These are phyloP conservation scores for Acanthamoeba healyi DNA, from an alignment of 208 protist species.

Conservation along the genomic window DNA sequence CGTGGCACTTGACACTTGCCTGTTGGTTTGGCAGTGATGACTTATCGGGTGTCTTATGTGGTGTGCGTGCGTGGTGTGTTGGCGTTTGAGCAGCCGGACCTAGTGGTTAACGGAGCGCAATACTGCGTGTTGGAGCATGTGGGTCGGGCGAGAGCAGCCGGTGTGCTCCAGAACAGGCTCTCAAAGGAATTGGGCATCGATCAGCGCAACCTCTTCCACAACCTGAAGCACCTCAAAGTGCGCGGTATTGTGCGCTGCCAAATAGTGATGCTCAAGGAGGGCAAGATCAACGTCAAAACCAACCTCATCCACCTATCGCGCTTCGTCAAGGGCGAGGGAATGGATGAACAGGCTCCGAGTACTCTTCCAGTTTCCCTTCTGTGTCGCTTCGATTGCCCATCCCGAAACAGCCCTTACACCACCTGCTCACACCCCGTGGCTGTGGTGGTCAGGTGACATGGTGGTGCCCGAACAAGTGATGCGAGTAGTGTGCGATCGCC, in stretches of 20 bases:
- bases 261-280: not conserved
- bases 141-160: not conserved
- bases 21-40: not conserved
- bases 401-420: too few species aligned
- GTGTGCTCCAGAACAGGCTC: not conserved
- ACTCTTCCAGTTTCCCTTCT: too few species aligned
- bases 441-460: not conserved
- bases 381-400: too few species aligned
- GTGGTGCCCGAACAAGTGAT: not conserved
- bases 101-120: not conserved
- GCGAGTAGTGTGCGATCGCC: not conserved
- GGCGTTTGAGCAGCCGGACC: not conserved
- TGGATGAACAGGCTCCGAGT: too few species aligned
- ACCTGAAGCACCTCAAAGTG: conserved; percentile 12
- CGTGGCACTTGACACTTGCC: not conserved
- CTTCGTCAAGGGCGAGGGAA: not conserved
- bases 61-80: too few species aligned
- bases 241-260: not conserved
- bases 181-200: not conserved
- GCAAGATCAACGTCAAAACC: conserved; percentile 19
- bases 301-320: conserved; percentile 5
- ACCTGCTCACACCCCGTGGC: too few species aligned
- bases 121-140: conserved; percentile 9
- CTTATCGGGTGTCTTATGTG: not conserved
- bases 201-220: conserved; percentile 16